phyloP scores from a whole-genome alignment of 441 rosid genomes.

The Isatis lusitanica region DNA sequence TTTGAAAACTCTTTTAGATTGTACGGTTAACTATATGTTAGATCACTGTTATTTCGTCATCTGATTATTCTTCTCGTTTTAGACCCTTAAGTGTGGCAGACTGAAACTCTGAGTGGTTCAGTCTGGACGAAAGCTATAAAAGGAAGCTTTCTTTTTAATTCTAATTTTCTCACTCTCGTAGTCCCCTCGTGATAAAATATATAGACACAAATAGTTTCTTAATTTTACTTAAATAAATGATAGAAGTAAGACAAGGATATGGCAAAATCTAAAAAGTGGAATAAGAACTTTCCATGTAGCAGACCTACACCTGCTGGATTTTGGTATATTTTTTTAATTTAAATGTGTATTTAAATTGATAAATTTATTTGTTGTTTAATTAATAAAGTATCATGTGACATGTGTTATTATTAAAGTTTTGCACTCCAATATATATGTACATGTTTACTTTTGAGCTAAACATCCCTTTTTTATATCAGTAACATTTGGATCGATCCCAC shows the following conservation, averaged over 20 bases:
- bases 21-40: neutral
- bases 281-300: slow-evolving; percentile 37
- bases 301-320: slow-evolving; percentile 32
- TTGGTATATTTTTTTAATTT: slow-evolving; percentile 16
- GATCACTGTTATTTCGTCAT: neutral
- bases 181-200: neutral
- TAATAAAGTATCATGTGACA: slow-evolving; percentile 15
- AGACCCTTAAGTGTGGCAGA: slow-evolving; percentile 26
- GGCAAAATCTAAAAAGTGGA: slow-evolving; percentile 36
- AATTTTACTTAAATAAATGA: neutral
- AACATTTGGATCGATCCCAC: neutral
- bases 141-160: slow-evolving; percentile 23
- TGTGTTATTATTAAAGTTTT: neutral
- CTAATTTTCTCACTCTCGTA: slow-evolving; percentile 8
- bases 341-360: slow-evolving; percentile 18
- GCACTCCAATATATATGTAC: neutral
- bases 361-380: slow-evolving; percentile 11
- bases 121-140: slow-evolving; percentile 28
- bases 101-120: slow-evolving; percentile 36
- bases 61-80: slow-evolving; percentile 26
- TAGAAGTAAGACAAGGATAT: slow-evolving; percentile 26
- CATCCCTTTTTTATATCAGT: neutral
- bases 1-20: neutral
- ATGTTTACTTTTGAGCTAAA: neutral
- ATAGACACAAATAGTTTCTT: neutral